A percentile compares a stretch with the other conserved stretches of the same genome.
Evolutionary conservation across 2,329 filamentous ascomycete species (phyloP).

Genomic region (Cytospora mali): DNA sequence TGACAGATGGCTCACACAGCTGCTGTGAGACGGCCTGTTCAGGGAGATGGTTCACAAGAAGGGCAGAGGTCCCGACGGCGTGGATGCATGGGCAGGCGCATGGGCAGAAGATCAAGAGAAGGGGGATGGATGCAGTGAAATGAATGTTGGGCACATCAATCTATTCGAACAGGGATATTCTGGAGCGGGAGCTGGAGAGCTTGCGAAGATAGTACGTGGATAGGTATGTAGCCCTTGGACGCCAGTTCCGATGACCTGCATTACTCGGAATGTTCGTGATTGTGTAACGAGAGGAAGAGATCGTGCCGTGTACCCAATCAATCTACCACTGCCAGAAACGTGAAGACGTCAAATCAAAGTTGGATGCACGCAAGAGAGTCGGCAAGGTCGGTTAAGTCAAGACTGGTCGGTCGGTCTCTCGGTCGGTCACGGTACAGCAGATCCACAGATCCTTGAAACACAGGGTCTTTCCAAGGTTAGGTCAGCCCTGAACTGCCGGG

Average conservation of each 20-base stretch:
- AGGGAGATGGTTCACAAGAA: neutral
- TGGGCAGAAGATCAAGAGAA: neutral
- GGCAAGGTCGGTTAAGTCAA: neutral
- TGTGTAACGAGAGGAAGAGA: neutral
- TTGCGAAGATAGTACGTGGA: neutral
- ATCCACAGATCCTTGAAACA: neutral
- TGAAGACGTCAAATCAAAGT: neutral
- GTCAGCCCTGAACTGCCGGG: constrained; percentile 5
- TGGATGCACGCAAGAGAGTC: neutral
- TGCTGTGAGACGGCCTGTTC: neutral
- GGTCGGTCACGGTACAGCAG: neutral
- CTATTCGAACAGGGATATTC: neutral
- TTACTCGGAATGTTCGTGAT: neutral
- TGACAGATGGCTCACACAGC: constrained; percentile 7
- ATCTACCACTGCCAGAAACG: neutral
- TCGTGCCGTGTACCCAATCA: neutral
- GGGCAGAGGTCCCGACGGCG: neutral
- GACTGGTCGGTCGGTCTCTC: too few relatives aligned
- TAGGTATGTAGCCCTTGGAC: neutral
- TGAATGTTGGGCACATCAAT: constrained; percentile 3
- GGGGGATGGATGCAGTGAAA: neutral
- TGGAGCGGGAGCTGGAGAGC: neutral
- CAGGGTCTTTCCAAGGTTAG: neutral
- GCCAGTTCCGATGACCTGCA: neutral
- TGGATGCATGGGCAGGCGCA: neutral